These are phyloP conservation scores for Trypanosoma vivax DNA, from an alignment of 208 protist genomes.

Conservation along the genomic window DNA sequence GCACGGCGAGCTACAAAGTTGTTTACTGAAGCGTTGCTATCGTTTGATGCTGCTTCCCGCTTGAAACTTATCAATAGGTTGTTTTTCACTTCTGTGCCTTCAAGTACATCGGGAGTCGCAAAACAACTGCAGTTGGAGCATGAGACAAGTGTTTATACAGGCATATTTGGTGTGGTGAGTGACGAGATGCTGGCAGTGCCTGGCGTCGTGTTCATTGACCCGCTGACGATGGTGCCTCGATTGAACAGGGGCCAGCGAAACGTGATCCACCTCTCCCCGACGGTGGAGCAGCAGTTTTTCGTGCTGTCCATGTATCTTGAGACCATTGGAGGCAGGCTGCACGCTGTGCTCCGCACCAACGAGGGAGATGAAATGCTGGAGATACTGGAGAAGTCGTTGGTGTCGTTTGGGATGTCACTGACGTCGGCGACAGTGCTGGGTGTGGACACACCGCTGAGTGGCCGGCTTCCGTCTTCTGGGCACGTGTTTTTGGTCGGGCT, in stretches of 20 bases:
- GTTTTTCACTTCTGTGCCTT: background rate
- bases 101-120: background rate
- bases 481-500: conserved; percentile 18
- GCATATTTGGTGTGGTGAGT: background rate
- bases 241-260: background rate
- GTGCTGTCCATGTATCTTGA: background rate
- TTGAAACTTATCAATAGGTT: too few species aligned
- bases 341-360: background rate
- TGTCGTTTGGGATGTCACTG: conserved; percentile 9
- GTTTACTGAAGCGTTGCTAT: too few species aligned
- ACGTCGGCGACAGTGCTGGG: background rate
- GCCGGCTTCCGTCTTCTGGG: background rate
- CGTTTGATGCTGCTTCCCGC: too few species aligned
- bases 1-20: too few species aligned
- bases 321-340: background rate
- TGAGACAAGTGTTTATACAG: background rate
- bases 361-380: background rate
- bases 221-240: background rate
- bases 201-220: background rate
- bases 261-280: background rate
- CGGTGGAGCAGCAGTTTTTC: conserved; percentile 9
- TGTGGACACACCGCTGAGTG: background rate
- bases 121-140: background rate
- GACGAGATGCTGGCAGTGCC: background rate
- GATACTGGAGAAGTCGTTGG: background rate